Conservation (phyloP, 164 flowering plant genomes). For the Protea cynaroides region DNA sequence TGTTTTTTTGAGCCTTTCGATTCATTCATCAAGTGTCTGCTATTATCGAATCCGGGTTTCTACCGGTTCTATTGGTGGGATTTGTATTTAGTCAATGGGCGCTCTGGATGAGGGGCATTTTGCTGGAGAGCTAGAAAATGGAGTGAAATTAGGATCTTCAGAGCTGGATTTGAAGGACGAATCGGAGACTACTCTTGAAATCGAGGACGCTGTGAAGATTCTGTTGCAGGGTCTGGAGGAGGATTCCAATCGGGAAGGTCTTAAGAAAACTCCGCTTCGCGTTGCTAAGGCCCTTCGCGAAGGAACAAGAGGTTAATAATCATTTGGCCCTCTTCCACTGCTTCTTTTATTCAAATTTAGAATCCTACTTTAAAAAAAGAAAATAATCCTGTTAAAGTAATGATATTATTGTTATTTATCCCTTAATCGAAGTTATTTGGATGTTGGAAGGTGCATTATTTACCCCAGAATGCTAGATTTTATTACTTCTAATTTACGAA, state of each 20-base stretch:
- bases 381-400: too few species aligned
- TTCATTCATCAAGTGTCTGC: not conserved
- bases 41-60: not conserved
- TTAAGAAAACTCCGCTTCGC: slow-evolving; percentile 80
- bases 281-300: slow-evolving; percentile 88
- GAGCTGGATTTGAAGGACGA: slow-evolving; percentile 37
- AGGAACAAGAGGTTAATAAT: slow-evolving; percentile 72
- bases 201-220: slow-evolving; percentile 75
- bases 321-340: not conserved
- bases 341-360: too few species aligned
- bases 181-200: slow-evolving; percentile 28
- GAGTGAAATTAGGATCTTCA: slow-evolving; percentile 27
- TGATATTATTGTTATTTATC: too few species aligned
- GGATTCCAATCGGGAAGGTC: slow-evolving; percentile 78
- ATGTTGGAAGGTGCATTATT: not conserved
- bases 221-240: slow-evolving; percentile 80
- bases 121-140: slow-evolving; percentile 44
- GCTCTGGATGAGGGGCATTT: slow-evolving; percentile 67
- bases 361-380: too few species aligned
- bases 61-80: slow-evolving; percentile 7
- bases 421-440: too few species aligned
- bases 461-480: not conserved
- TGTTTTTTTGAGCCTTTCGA: not conserved
- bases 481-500: too few species aligned
- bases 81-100: slow-evolving; percentile 53